A percentile compares a stretch with the other conserved stretches of the same genome.
phyloP scores from a whole-genome alignment of 1,284 basidiomycete species.

The Naganishia albida region DNA sequence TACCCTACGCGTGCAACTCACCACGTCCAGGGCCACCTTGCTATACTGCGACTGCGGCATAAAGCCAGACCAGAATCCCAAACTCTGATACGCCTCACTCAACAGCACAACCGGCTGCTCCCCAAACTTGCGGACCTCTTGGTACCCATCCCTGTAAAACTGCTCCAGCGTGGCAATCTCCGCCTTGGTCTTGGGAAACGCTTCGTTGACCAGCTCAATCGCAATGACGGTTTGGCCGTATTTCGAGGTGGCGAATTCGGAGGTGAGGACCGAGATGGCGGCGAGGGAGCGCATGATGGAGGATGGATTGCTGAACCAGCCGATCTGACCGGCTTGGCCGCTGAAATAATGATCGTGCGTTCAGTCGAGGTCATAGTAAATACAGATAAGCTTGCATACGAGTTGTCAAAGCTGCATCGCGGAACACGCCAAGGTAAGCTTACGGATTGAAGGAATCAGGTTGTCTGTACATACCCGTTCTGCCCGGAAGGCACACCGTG shows the following conservation, averaged over 20 bases:
- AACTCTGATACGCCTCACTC: conserved; percentile 78
- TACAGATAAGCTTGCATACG: conserved; percentile 20
- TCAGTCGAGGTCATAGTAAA: neutral
- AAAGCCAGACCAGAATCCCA: conserved; percentile 74
- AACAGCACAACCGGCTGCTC: conserved; percentile 68
- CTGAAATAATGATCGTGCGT: conserved; percentile 25
- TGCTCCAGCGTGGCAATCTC: conserved; percentile 40
- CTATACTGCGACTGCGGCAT: conserved; percentile 55
- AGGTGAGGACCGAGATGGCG: conserved; percentile 55
- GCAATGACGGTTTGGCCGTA: conserved; percentile 44
- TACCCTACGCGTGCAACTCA: conserved; percentile 34
- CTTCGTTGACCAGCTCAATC: conserved; percentile 61
- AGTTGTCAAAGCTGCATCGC: conserved; percentile 54
- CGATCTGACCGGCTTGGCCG: conserved; percentile 38
- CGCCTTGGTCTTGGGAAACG: conserved; percentile 40
- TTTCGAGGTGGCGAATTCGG: conserved; percentile 44
- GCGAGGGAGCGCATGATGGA: conserved; percentile 46
- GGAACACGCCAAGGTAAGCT: neutral
- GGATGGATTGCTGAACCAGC: conserved; percentile 46
- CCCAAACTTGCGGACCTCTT: conserved; percentile 51
- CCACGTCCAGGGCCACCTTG: conserved; percentile 47
- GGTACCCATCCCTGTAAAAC: conserved; percentile 43
- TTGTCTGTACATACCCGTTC: conserved; percentile 39
- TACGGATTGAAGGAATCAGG: too few species aligned
- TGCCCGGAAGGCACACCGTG: conserved; percentile 71